Conservation (phyloP, 106 monocot genomes). For the Dactylorhiza incarnata region DNA sequence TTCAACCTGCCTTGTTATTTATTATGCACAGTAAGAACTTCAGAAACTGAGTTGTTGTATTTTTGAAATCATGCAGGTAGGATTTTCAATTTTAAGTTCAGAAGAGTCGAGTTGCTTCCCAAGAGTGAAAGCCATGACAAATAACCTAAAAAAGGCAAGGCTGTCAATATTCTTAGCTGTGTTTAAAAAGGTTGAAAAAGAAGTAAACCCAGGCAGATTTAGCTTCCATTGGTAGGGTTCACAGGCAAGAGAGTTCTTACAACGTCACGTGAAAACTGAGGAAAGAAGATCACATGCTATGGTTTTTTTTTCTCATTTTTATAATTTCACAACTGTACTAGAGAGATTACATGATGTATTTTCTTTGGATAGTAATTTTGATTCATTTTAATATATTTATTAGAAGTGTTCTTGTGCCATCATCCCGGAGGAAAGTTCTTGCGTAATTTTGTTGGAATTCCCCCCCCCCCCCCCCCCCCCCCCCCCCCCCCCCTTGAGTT, state of each 20-base stretch:
- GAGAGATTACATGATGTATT: too few relatives aligned
- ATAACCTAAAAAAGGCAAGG: constrained; percentile 10
- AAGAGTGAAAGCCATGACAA: constrained; percentile 62
- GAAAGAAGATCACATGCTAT: not conserved
- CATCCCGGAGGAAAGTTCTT: too few relatives aligned
- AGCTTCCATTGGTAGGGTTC: too few relatives aligned
- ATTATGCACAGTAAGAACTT: not conserved
- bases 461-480: too few relatives aligned
- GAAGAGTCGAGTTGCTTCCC: constrained; percentile 77
- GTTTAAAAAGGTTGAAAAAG: too few relatives aligned
- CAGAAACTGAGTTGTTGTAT: not conserved
- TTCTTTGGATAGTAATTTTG: too few relatives aligned
- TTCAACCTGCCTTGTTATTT: not conserved
- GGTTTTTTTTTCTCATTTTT: not conserved
- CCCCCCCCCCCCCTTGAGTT: too few relatives aligned
- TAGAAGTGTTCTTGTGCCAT: too few relatives aligned
- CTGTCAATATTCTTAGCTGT: not conserved
- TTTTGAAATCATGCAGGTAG: constrained; percentile 43
- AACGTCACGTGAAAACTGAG: not conserved
- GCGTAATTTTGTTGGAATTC: too few relatives aligned
- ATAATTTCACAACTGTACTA: too few relatives aligned
- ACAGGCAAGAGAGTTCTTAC: not conserved
- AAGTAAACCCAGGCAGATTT: too few relatives aligned
- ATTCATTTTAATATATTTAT: too few relatives aligned
- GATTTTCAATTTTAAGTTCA: constrained; percentile 57